These are phyloP conservation scores for Penicillium sp. DNA, from an alignment of 2,329 filamentous ascomycete species.

Conservation along the genomic window DNA sequence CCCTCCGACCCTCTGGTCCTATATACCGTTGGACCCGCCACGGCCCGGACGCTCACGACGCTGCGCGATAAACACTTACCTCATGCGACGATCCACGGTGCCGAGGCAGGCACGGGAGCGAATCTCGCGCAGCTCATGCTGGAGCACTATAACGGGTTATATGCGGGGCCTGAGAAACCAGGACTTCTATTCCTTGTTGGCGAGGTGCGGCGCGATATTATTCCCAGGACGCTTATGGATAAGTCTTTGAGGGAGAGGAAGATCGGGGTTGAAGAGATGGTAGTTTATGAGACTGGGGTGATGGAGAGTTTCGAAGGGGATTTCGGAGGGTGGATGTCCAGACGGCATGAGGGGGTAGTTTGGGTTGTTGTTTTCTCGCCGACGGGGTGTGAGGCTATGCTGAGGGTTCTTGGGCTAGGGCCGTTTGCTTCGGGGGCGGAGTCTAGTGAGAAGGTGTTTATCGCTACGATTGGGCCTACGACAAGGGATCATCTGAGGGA, in stretches of 20 bases:
- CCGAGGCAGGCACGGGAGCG: conserved; percentile 82
- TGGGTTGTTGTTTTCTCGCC: conserved; percentile 59
- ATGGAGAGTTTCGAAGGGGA: conserved; percentile 74
- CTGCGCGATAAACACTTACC: conserved; percentile 47
- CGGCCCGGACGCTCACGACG: conserved; percentile 64
- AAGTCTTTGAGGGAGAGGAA: conserved; percentile 50
- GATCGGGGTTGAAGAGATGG: conserved; percentile 73
- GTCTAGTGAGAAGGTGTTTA: conserved; percentile 44
- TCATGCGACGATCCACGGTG: conserved; percentile 68
- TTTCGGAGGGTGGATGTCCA: conserved; percentile 57
- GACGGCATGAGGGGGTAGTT: conserved; percentile 18
- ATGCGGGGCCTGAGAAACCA: conserved; percentile 37
- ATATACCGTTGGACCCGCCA: conserved; percentile 54
- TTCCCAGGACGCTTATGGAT: conserved; percentile 76
- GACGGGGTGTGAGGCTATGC: conserved; percentile 62
- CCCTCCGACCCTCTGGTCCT: conserved; percentile 31
- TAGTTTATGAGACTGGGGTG: conserved; percentile 84
- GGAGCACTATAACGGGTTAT: conserved; percentile 64
- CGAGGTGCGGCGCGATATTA: conserved; percentile 85
- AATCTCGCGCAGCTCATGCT: conserved; percentile 77
- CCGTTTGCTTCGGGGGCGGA: neutral
- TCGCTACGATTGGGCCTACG: conserved; percentile 92
- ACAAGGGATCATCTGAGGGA: conserved; percentile 70
- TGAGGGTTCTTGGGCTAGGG: conserved; percentile 53
- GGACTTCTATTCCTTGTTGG: conserved; percentile 85